phyloP scores from a whole-genome alignment of 1,284 basidiomycete genomes.

The Vanrija sp. region DNA sequence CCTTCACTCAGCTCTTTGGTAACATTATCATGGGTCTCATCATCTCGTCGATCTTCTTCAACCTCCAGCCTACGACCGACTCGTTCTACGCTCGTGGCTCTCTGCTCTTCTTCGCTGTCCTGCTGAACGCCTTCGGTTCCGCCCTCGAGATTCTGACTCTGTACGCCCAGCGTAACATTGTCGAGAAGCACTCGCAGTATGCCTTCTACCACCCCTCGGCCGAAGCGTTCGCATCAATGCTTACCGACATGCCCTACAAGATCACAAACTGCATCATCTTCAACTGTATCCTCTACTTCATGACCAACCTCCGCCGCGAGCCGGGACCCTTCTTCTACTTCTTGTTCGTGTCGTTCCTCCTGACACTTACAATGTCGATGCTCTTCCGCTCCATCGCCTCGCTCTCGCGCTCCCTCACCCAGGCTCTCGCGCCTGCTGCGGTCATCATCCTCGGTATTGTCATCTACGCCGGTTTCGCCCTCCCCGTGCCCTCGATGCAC shows the following conservation, averaged over 20 bases:
- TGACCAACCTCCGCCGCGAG: slow-evolving; percentile 49
- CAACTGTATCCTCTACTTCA: slow-evolving; percentile 50
- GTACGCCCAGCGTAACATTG: slow-evolving; percentile 51
- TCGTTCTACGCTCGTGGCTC: slow-evolving; percentile 43
- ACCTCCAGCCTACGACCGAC: slow-evolving; percentile 35
- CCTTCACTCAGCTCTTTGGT: slow-evolving; percentile 47
- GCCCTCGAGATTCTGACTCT: slow-evolving; percentile 48
- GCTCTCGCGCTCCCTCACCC: slow-evolving; percentile 41
- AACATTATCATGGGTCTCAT: slow-evolving; percentile 50
- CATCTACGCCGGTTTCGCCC: slow-evolving; percentile 53
- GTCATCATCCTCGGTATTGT: slow-evolving; percentile 51
- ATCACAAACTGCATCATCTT: slow-evolving; percentile 43
- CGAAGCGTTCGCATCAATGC: slow-evolving; percentile 51
- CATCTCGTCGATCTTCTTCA: slow-evolving; percentile 49
- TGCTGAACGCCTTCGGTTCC: slow-evolving; percentile 43
- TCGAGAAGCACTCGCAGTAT: slow-evolving; percentile 50
- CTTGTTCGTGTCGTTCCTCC: slow-evolving; percentile 46
- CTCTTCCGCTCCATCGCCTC: slow-evolving; percentile 54
- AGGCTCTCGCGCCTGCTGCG: slow-evolving; percentile 51
- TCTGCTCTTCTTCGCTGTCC: slow-evolving; percentile 51
- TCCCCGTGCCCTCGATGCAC: slow-evolving; percentile 47
- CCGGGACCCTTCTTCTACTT: slow-evolving; percentile 48
- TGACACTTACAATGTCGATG: slow-evolving; percentile 52
- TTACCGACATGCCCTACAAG: slow-evolving; percentile 53
- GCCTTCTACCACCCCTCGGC: slow-evolving; percentile 52